phyloP scores from a whole-genome alignment of 2,329 filamentous ascomycete genomes.

The Geosmithia morbida region DNA sequence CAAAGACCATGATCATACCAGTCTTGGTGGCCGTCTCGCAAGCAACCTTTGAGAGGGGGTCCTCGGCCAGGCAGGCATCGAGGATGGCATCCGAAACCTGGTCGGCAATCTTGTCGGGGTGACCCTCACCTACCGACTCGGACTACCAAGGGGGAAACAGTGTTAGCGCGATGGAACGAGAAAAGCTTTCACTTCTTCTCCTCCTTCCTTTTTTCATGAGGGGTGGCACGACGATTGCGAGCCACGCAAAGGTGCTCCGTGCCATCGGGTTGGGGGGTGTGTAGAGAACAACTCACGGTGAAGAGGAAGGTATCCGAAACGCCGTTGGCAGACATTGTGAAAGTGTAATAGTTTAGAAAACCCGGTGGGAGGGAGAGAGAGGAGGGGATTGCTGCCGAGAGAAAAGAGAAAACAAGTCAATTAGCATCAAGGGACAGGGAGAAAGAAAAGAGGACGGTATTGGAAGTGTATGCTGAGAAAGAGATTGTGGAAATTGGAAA shows the following conservation, averaged over 20 bases:
- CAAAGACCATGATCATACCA: slow-evolving; percentile 98
- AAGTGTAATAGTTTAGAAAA: slow-evolving; percentile 5
- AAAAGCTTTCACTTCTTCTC: neutral
- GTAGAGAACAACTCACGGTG: slow-evolving; percentile 38
- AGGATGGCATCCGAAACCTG: slow-evolving; percentile 98
- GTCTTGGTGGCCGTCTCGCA: slow-evolving; percentile 99
- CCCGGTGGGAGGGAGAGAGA: slow-evolving; percentile 2
- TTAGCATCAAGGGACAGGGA: neutral
- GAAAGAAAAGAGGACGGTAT: neutral
- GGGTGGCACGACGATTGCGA: neutral
- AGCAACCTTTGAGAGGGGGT: slow-evolving; percentile 96
- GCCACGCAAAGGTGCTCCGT: neutral
- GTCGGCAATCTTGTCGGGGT: slow-evolving; percentile 95
- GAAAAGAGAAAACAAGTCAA: slow-evolving; percentile 7
- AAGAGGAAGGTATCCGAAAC: slow-evolving; percentile 58
- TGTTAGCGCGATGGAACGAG: slow-evolving; percentile 1
- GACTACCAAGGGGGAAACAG: slow-evolving; percentile 30
- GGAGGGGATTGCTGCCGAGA: slow-evolving; percentile 6
- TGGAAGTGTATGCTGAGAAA: neutral
- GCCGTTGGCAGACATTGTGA: slow-evolving; percentile 42
- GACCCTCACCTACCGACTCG: slow-evolving; percentile 79
- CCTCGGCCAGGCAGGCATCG: slow-evolving; percentile 89
- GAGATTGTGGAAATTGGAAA: neutral
- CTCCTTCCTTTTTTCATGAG: neutral
- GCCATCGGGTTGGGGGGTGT: neutral